These are phyloP conservation scores for Naganishia onofrii DNA, from an alignment of 768 basidiomycete species.

Conservation along the genomic window DNA sequence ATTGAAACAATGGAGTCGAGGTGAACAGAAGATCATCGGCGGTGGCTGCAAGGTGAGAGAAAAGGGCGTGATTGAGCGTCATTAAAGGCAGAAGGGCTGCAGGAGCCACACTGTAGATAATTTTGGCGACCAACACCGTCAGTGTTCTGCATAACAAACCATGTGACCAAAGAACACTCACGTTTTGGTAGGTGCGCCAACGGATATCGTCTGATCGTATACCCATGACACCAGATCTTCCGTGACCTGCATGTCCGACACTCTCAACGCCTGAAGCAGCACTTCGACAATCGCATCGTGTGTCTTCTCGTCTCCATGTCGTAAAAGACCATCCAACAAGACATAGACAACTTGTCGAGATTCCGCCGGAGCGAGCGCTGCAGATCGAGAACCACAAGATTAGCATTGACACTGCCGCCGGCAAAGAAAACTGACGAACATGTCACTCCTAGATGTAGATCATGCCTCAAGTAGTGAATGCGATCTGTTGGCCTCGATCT, in stretches of 20 bases:
- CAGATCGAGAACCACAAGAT: background rate
- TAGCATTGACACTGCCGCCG: background rate
- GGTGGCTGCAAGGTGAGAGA: conserved; percentile 34
- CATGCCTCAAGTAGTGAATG: conserved; percentile 22
- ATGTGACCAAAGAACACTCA: too few species aligned
- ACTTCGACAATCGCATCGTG: conserved; percentile 26
- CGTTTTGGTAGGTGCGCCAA: conserved; percentile 18
- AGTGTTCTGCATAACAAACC: too few species aligned
- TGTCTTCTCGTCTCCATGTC: conserved; percentile 23
- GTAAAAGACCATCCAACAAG: conserved; percentile 18
- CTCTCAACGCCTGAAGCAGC: conserved; percentile 6
- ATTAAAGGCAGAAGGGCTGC: conserved; percentile 39
- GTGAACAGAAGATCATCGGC: conserved; percentile 32
- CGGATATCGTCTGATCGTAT: conserved; percentile 20
- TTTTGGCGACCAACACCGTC: too few species aligned
- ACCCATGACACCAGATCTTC: conserved; percentile 15
- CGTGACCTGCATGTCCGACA: conserved; percentile 17
- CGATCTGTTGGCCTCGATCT: conserved; percentile 15
- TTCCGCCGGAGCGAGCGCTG: background rate
- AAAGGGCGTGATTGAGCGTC: conserved; percentile 34
- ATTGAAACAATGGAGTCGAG: conserved; percentile 34
- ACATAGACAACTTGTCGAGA: conserved; percentile 17
- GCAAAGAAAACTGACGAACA: conserved; percentile 1
- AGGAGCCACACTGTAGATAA: conserved; percentile 35
- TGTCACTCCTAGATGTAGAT: background rate